These are phyloP conservation scores for Ceratocystiopsis sp. DNA, from an alignment of 2,329 filamentous ascomycete species.

Conservation along the genomic window DNA sequence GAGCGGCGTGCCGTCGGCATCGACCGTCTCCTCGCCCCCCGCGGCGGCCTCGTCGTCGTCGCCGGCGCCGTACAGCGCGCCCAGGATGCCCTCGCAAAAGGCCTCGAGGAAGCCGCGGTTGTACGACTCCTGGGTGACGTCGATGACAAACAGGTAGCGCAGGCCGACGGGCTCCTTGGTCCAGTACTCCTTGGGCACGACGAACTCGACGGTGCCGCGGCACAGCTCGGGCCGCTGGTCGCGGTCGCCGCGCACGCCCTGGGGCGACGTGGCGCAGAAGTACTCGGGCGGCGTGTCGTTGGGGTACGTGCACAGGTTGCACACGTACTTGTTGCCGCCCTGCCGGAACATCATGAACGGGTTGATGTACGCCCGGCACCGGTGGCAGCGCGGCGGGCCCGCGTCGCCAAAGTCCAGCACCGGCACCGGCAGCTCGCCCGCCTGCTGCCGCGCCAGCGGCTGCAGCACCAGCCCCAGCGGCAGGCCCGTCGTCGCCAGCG, in stretches of 20 bases:
- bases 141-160: slow-evolving; percentile 79
- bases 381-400: slow-evolving; percentile 77
- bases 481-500: slow-evolving; percentile 61
- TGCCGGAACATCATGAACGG: slow-evolving; percentile 96
- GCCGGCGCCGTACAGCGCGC: slow-evolving; percentile 63
- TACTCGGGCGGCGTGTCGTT: slow-evolving; percentile 90
- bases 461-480: slow-evolving; percentile 81
- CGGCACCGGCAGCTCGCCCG: slow-evolving; percentile 74
- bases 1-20: slow-evolving; percentile 35
- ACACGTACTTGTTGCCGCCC: slow-evolving; percentile 91
- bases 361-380: slow-evolving; percentile 94
- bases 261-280: slow-evolving; percentile 77
- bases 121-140: slow-evolving; percentile 80
- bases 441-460: slow-evolving; percentile 65
- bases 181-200: slow-evolving; percentile 98
- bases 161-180: slow-evolving; percentile 81
- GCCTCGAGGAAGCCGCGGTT: slow-evolving; percentile 83
- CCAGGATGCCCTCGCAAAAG: slow-evolving; percentile 76
- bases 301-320: slow-evolving; percentile 94
- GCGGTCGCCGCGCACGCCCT: slow-evolving; percentile 74
- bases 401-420: slow-evolving; percentile 87
- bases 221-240: slow-evolving; percentile 79
- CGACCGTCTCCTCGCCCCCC: slow-evolving; percentile 27
- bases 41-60: slow-evolving; percentile 37
- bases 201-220: slow-evolving; percentile 84